These are phyloP conservation scores for Hypholoma sublateritium DNA, from an alignment of 768 basidiomycete genomes.

Conservation along the genomic window DNA sequence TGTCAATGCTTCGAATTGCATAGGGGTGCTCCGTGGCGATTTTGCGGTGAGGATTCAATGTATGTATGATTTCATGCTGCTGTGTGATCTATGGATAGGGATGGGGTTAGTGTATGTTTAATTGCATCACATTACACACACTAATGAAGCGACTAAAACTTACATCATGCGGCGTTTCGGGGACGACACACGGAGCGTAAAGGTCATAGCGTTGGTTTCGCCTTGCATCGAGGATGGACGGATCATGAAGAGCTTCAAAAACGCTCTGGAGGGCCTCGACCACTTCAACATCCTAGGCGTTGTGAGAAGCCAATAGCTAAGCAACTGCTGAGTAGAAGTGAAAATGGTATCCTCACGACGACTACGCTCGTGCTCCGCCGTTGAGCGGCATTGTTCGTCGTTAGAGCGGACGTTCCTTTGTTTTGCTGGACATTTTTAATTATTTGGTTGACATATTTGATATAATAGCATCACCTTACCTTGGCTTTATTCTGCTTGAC, in stretches of 20 bases:
- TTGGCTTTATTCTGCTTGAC: background rate
- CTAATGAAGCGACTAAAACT: constrained; percentile 1
- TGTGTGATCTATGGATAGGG: constrained; percentile 1
- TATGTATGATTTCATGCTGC: background rate
- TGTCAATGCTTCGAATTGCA: too few relatives aligned
- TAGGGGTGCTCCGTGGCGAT: background rate
- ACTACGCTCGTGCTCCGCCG: too few relatives aligned
- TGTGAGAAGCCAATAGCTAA: background rate
- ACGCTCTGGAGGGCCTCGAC: constrained; percentile 8
- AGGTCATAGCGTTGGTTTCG: constrained; percentile 11
- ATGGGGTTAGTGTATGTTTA: constrained; percentile 9
- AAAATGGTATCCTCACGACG: too few relatives aligned
- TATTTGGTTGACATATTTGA: background rate
- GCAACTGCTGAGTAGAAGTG: too few relatives aligned
- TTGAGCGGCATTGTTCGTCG: background rate
- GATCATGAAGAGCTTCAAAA: constrained; percentile 18
- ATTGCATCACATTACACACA: background rate
- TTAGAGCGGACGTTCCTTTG: background rate
- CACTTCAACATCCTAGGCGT: constrained; percentile 8
- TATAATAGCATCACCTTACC: background rate
- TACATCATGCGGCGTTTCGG: constrained; percentile 8
- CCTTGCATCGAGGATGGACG: constrained; percentile 17
- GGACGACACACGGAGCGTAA: constrained; percentile 1
- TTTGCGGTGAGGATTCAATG: background rate
- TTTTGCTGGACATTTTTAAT: background rate